Conservation (phyloP, 2,329 filamentous ascomycete species). For the Pseudogymnoascus sp. region DNA sequence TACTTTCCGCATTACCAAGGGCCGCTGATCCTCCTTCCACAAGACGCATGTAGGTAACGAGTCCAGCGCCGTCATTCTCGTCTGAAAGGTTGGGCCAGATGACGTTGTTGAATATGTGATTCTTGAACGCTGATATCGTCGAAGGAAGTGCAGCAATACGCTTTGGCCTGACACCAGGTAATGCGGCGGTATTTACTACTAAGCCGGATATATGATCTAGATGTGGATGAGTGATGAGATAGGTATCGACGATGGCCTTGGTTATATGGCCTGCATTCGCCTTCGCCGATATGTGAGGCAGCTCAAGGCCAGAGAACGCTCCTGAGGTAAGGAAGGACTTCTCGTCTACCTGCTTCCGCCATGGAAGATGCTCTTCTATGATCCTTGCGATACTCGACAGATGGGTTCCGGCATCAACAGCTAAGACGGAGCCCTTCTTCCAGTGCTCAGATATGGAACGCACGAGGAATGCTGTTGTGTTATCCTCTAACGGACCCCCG, state of each 20-base stretch:
- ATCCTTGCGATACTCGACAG: constrained; percentile 77
- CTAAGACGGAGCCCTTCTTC: constrained; percentile 72
- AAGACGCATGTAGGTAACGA: constrained; percentile 83
- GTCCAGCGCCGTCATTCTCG: constrained; percentile 86
- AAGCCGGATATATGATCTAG: constrained; percentile 89
- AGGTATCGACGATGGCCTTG: constrained; percentile 71
- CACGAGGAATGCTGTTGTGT: constrained; percentile 81
- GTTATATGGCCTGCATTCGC: constrained; percentile 79
- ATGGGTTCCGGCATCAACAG: constrained; percentile 90
- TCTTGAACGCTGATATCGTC: constrained; percentile 87
- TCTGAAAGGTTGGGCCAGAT: constrained; percentile 98
- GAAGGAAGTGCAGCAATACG: constrained; percentile 75
- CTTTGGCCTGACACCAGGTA: constrained; percentile 74
- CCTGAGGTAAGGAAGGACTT: constrained; percentile 44
- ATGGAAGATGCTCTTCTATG: constrained; percentile 33
- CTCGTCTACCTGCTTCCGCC: constrained; percentile 19
- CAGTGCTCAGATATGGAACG: constrained; percentile 72
- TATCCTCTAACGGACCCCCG: constrained; percentile 83
- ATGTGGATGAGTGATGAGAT: constrained; percentile 94
- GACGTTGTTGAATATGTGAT: constrained; percentile 92
- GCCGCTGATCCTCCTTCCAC: constrained; percentile 82
- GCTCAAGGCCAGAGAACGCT: constrained; percentile 69
- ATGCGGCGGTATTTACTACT: constrained; percentile 83
- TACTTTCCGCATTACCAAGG: constrained; percentile 44
- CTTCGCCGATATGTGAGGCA: constrained; percentile 56